phyloP scores from a whole-genome alignment of 192 early-diverging fungal species.

The Coemansia sp. region DNA sequence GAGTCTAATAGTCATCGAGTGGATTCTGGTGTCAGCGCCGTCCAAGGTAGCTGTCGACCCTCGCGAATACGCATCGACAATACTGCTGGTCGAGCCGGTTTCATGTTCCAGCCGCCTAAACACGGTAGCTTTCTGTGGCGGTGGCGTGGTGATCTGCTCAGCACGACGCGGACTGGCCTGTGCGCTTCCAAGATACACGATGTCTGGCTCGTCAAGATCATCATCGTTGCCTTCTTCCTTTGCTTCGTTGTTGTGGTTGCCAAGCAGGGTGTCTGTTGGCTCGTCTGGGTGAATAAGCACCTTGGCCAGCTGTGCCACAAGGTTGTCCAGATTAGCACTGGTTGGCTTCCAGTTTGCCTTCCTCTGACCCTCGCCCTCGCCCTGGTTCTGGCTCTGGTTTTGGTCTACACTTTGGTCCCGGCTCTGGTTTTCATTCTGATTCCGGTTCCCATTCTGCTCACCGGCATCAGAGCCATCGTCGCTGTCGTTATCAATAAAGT shows the following conservation, averaged over 20 bases:
- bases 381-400: too few species aligned
- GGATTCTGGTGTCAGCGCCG: constrained; percentile 4
- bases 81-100: neutral
- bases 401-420: too few species aligned
- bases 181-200: constrained; percentile 9
- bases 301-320: constrained; percentile 41
- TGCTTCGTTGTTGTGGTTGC: neutral
- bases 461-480: constrained; percentile 19
- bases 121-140: constrained; percentile 21
- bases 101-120: constrained; percentile 1
- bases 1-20: neutral
- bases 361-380: too few species aligned
- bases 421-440: too few species aligned
- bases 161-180: constrained; percentile 24
- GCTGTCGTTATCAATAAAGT: constrained; percentile 40
- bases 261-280: constrained; percentile 4
- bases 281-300: constrained; percentile 25
- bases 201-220: constrained; percentile 4
- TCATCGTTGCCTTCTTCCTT: neutral
- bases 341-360: constrained; percentile 17
- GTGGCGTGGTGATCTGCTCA: constrained; percentile 25
- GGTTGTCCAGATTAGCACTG: constrained; percentile 37
- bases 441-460: neutral
- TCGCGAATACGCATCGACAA: neutral
- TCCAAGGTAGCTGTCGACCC: constrained; percentile 7